These are phyloP conservation scores for Candida dajiaensis DNA, from an alignment of 805 yeast species.

Conservation along the genomic window DNA sequence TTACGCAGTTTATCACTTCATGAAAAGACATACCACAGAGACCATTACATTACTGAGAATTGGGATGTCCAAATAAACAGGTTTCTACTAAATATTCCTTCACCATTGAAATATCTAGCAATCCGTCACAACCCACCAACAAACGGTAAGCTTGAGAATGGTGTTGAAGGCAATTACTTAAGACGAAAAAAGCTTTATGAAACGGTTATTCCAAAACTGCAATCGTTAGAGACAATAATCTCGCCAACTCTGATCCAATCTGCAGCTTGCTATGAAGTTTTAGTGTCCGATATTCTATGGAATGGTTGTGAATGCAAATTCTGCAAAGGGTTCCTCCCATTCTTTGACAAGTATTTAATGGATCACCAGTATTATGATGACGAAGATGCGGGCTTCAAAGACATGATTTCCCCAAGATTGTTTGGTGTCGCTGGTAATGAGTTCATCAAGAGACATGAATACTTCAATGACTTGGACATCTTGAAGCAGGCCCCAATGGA, in stretches of 20 bases:
- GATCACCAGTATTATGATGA: conserved; percentile 55
- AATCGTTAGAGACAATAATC: conserved; percentile 37
- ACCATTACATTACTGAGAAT: conserved; percentile 44
- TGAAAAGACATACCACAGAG: conserved; percentile 32
- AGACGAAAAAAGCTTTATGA: conserved; percentile 51
- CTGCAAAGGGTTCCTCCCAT: conserved; percentile 42
- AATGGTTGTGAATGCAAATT: conserved; percentile 66
- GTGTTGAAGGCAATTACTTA: conserved; percentile 67
- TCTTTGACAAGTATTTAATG: conserved; percentile 56
- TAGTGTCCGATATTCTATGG: conserved; percentile 68
- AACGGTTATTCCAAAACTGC: conserved; percentile 39
- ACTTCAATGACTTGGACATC: conserved; percentile 27
- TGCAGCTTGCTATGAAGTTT: conserved; percentile 62
- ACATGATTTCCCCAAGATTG: conserved; percentile 53
- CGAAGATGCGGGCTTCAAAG: conserved; percentile 43
- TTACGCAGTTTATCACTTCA: conserved; percentile 24
- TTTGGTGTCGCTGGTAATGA: conserved; percentile 47
- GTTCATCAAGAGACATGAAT: conserved; percentile 30
- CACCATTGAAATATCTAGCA: conserved; percentile 36
- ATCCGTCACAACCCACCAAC: conserved; percentile 55
- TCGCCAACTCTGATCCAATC: conserved; percentile 58
- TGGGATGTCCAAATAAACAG: conserved; percentile 47
- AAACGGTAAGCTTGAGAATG: conserved; percentile 54
- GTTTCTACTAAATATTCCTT: conserved; percentile 30
- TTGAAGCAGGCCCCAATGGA: conserved; percentile 28